Evolutionary conservation across 331 rosid species (phyloP).

Genomic region (Prunus yedoensis): DNA sequence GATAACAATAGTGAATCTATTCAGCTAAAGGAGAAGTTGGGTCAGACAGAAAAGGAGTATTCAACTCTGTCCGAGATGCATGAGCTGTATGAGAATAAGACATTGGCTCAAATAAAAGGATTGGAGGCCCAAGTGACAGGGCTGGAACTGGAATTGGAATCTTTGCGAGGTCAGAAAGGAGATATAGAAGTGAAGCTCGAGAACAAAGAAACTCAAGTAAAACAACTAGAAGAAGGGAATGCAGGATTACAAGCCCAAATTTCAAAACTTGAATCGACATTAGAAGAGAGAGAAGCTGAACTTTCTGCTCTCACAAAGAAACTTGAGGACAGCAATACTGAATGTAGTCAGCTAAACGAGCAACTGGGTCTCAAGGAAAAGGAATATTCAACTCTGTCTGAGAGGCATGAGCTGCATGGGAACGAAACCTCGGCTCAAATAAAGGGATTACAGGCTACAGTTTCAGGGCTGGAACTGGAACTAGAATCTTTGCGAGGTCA

Average conservation of each 20-base stretch:
- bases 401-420: constrained; percentile 48
- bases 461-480: constrained; percentile 47
- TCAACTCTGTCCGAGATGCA: constrained; percentile 54
- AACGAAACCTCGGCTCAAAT: constrained; percentile 45
- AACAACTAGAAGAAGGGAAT: constrained; percentile 49
- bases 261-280: constrained; percentile 44
- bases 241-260: constrained; percentile 42
- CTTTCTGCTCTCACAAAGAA: constrained; percentile 41
- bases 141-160: too few species aligned
- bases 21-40: constrained; percentile 46
- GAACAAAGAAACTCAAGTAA: neutral
- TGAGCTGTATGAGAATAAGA: constrained; percentile 40
- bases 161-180: too few species aligned
- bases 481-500: constrained; percentile 44
- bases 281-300: constrained; percentile 59
- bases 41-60: constrained; percentile 45
- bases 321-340: constrained; percentile 36
- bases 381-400: constrained; percentile 48
- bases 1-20: constrained; percentile 25
- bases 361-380: constrained; percentile 43
- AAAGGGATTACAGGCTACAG: constrained; percentile 41
- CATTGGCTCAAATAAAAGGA: constrained; percentile 43
- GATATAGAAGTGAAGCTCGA: too few species aligned
- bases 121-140: constrained; percentile 41
- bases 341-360: constrained; percentile 48